Base-by-base conservation (phyloP, 192 early-diverging fungal species). In the Podila horticola region DNA sequence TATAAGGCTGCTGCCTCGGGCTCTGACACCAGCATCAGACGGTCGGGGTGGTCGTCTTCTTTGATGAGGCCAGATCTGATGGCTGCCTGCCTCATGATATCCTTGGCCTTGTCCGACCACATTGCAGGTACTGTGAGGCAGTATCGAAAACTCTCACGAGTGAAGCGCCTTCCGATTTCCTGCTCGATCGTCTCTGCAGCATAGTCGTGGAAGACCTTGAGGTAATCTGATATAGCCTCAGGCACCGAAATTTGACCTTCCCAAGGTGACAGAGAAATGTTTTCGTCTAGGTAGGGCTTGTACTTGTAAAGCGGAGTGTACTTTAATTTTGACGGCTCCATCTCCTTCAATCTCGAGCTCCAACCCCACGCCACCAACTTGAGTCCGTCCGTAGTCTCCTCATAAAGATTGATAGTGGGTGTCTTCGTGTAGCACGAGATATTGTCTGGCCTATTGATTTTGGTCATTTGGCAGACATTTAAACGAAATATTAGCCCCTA, bases 1-100 rank as follows among this genome's bases (percentile, higher is more conserved):
- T 85, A 85, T 5, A 85, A 45, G 9, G 84, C 84, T 10, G 79
- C 84, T 8, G 84, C 84, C 28, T 85, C 84, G 10, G 79, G 84
- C 38, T 85, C 84, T 31, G 79, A 82, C 17, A 74, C 75, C 29
- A 85, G 49, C 63, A 82, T 51, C 26, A 85, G 59, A 36, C 84
- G 70, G 19, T 85, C 74, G 17, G 34, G 59, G 29, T 69, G 68
- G 61, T 82, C 79, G 29, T 45, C 24, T 17, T 58, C 20, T 5
- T 20, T 19, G 3, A 85, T 66, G 29, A 85, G 45, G 13, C 63
- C 67, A 20, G 84, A 74, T 50, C 67, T 22, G 24, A 74, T 76
- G 20, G 79, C 79, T n/a, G 84, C 84, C 34, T 59, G 51, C 28
- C 84, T 45, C 84, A 85, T 85, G 13, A 45, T 30, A 22, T 62